Evolutionary conservation across 2,329 filamentous ascomycete genomes (phyloP).

Genomic region (Colletotrichum brevisporum): DNA sequence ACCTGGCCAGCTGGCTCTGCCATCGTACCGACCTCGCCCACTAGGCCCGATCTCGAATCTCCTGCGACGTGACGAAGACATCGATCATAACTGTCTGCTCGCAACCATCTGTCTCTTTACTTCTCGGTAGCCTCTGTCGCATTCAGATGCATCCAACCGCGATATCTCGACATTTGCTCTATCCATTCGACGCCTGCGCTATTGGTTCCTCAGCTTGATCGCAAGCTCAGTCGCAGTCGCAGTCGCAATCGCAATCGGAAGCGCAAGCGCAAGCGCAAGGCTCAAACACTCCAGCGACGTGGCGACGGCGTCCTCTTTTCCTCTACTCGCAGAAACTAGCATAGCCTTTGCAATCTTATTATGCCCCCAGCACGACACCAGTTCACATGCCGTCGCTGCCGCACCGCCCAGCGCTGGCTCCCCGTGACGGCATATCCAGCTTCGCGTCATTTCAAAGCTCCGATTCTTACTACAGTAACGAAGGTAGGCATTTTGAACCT

Average conservation of each 20-base stretch:
- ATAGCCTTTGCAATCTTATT: constrained; percentile 43
- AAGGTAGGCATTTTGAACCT: constrained; percentile 60
- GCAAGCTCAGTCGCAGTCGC: background rate
- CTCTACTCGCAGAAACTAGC: background rate
- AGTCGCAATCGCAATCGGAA: background rate
- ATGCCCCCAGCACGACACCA: constrained; percentile 49
- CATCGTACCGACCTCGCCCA: background rate
- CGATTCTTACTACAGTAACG: constrained; percentile 70
- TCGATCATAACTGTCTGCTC: background rate
- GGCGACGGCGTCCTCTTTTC: background rate
- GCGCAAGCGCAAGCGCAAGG: background rate
- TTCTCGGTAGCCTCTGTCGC: background rate
- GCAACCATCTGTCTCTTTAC: background rate
- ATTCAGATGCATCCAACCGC: constrained; percentile 25
- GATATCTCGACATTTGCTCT: constrained; percentile 3
- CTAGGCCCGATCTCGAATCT: constrained; percentile 1
- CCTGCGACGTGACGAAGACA: constrained; percentile 21
- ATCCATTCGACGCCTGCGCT: constrained; percentile 1
- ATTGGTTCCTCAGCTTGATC: background rate
- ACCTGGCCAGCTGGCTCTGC: constrained; percentile 11
- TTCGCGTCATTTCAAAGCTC: constrained; percentile 44
- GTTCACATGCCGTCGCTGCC: constrained; percentile 52
- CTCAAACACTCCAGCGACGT: background rate
- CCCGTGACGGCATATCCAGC: constrained; percentile 52
- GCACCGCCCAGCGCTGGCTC: constrained; percentile 53